These are phyloP conservation scores for Thinopyrum elongatum DNA, from an alignment of 176 grass and related monocot genomes.

Conservation along the genomic window DNA sequence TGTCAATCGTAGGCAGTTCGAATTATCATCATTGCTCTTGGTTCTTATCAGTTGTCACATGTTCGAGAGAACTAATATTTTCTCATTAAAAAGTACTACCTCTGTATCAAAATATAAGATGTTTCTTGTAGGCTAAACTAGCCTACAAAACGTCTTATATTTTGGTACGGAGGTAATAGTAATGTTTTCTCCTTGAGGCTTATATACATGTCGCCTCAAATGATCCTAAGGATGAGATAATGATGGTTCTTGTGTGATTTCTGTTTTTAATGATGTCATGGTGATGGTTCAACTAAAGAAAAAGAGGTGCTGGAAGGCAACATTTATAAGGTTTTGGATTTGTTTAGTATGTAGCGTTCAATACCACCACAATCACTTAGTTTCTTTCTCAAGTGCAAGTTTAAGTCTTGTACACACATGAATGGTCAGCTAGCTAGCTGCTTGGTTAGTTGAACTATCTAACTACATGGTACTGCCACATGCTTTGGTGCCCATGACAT, in stretches of 20 bases:
- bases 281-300: not conserved
- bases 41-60: constrained; percentile 17
- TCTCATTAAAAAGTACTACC: not conserved
- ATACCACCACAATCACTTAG: not conserved
- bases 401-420: not conserved
- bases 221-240: constrained; percentile 5
- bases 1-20: not conserved
- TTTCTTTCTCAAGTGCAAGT: not conserved
- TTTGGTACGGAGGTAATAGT: not conserved
- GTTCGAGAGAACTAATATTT: not conserved
- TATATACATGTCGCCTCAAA: constrained; percentile 1
- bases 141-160: too few species aligned
- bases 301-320: constrained; percentile 10
- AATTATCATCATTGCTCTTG: constrained; percentile 17
- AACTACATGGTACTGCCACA: not conserved
- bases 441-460: constrained; percentile 10
- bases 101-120: too few species aligned
- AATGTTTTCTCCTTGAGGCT: not conserved
- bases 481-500: not conserved
- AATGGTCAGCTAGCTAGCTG: constrained; percentile 6
- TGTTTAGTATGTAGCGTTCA: not conserved
- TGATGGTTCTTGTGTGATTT: constrained; percentile 13
- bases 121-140: too few species aligned
- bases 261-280: not conserved
- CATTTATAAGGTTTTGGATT: constrained; percentile 5